Evolutionary conservation across 768 basidiomycete species (phyloP), one percentile per base, ranked within the genome.

Genomic region (Collybia sp.): DNA sequence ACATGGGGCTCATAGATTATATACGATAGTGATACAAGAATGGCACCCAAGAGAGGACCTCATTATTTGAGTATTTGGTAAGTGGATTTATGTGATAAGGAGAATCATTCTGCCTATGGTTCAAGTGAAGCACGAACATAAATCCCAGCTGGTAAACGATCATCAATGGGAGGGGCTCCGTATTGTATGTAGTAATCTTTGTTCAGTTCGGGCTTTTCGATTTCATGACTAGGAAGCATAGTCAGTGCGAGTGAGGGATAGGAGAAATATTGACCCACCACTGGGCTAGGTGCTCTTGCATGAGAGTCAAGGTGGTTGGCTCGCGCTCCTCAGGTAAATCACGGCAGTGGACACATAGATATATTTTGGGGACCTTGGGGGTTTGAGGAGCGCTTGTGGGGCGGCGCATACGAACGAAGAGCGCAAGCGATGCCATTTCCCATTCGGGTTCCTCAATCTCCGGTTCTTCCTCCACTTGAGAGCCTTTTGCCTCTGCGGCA

Each of bases 301-400:
- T 58, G 25, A 45, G 51, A 5, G 52, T 44, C 18, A 73, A 49
- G 5, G 53, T 48, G 45, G 51, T 46, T 17, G 63, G 53, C 9
- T 60, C 53, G 9, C 47, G 46, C 51, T 76, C 76, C 2, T 37
- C 44, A 5, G 61, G 58, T 15, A 62, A 60, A 51, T 76, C 76
- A 30, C 69, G 51, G 44, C 75, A 77, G 18, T 67, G 66, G 1
- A 52, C 55, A 30, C 70, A 72, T 10, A 62, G 56, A 67, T 66
- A 73, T 16, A 51, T 50, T 25, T 31, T 31, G 15, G 46, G 38
- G 31, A 42, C 18, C 25, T 18, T 18, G 6, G 35, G 35, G 17
- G 17, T 18, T 37, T 37, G 3, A 4, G 35, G 4, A 18, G 17
- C 10, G n/a, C 17, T 37, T 10, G 35, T 3, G 10, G 3, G 35